Evolutionary conservation across 345 rosid genomes (phyloP), one percentile per base, ranked within the genome.

Genomic region (Passiflora organensis): DNA sequence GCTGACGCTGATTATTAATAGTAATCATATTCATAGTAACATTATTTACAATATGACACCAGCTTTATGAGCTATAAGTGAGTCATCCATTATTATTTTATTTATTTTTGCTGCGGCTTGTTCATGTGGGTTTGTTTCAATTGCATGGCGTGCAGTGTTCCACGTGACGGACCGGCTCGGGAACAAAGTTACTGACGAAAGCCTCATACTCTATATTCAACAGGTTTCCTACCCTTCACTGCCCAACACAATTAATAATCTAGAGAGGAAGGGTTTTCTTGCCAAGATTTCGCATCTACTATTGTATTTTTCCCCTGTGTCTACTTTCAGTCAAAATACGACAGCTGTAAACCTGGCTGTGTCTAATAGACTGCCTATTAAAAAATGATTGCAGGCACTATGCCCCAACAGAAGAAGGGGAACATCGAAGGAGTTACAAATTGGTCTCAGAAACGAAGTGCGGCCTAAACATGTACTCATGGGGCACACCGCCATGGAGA

Each of bases 131-230:
- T 61, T 60, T 67, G 14, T 56, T 62, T 38, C 21, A 3, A 18
- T 54, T 63, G 24, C n/a, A n/a, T n/a, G 65, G 51, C 13, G 2
- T 48, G 28, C 74, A 86, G 91, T 86, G 63, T 86, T 84, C 78
- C 88, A 84, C 77, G 91, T 86, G 74, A 86, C 84, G 18, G 88
- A 86, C 62, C 85, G 84, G 62, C 79, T 78, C 13, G 86, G 88
- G 47, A 82, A 76, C 67, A 86, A 86, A 74, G 62, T 86, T 46
- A 75, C 80, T 34, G 91, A 86, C 57, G 75, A 78, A 51, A 74
- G 68, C 64, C 84, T 84, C 55, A 63, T 81, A 48, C 78, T 71
- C 53, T 82, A 83, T 63, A 81, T 86, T 15, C 84, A 86, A 49
- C 78, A 84, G 87, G 95, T 85, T 13, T 13, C 51, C 24, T 14